Conservation (phyloP, 2,329 filamentous ascomycete genomes). For the Dothideomycetes sp. region DNA sequence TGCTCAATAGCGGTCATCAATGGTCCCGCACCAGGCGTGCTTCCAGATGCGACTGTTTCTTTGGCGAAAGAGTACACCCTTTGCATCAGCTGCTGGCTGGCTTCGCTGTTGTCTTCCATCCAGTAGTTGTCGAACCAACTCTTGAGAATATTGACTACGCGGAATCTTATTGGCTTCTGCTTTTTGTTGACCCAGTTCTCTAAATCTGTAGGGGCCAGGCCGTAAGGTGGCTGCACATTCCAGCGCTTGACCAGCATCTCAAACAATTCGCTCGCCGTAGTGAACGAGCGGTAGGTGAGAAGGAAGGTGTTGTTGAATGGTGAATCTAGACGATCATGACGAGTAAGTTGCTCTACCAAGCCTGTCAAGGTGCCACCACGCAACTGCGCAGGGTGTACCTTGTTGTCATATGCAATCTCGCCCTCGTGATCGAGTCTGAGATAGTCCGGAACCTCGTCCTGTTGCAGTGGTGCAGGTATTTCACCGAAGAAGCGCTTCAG, state of each 20-base stretch:
- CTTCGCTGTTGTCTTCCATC: slow-evolving; percentile 89
- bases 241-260: slow-evolving; percentile 88
- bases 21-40: slow-evolving; percentile 78
- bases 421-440: slow-evolving; percentile 77
- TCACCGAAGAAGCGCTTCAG: slow-evolving; percentile 45
- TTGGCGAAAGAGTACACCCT: slow-evolving; percentile 85
- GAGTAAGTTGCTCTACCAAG: slow-evolving; percentile 86
- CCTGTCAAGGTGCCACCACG: slow-evolving; percentile 84
- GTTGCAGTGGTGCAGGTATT: slow-evolving; percentile 38
- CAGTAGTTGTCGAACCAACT: slow-evolving; percentile 98
- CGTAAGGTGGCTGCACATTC: slow-evolving; percentile 81
- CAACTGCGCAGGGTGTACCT: slow-evolving; percentile 63
- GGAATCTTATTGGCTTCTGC: slow-evolving; percentile 90
- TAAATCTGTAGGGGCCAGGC: slow-evolving; percentile 64
- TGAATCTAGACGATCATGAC: slow-evolving; percentile 90
- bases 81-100: slow-evolving; percentile 74
- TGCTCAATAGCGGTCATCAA: slow-evolving; percentile 84
- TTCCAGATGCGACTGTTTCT: slow-evolving; percentile 84
- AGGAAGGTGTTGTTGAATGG: slow-evolving; percentile 98
- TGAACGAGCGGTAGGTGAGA: slow-evolving; percentile 92
- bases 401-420: slow-evolving; percentile 83
- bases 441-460: slow-evolving; percentile 75
- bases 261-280: slow-evolving; percentile 79
- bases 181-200: slow-evolving; percentile 88
- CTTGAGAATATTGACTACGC: slow-evolving; percentile 95